Conservation (phyloP, 129 eudicot genomes). For the Smallanthus sonchifolius region DNA sequence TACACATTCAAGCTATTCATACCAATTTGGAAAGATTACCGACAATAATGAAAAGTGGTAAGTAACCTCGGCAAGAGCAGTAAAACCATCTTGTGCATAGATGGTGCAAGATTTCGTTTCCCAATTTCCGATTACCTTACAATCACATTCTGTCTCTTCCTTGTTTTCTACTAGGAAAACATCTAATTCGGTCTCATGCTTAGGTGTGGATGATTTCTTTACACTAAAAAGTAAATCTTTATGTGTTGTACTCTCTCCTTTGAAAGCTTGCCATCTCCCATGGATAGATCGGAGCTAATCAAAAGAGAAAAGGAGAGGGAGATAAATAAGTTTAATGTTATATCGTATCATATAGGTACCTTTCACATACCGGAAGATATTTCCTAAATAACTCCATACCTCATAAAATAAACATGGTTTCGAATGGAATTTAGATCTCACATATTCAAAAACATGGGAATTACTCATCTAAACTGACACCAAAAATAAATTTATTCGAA, state of each 20-base stretch:
- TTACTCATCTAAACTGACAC: no score
- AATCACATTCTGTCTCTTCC: slow-evolving; percentile 27
- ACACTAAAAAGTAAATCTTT: slow-evolving; percentile 39
- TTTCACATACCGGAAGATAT: no score
- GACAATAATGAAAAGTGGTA: neutral
- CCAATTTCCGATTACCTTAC: slow-evolving; percentile 38
- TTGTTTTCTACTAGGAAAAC: slow-evolving; percentile 35
- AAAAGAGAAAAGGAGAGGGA: neutral
- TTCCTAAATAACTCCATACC: no score
- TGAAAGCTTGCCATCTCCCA: slow-evolving; percentile 46
- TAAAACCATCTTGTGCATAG: slow-evolving; percentile 26
- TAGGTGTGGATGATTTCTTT: slow-evolving; percentile 26
- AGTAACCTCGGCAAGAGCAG: slow-evolving; percentile 35
- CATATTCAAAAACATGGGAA: no score
- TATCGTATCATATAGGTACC: no score
- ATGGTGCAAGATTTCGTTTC: slow-evolving; percentile 37
- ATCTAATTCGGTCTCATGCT: slow-evolving; percentile 28
- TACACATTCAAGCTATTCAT: neutral
- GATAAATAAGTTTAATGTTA: neutral
- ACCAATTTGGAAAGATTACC: neutral
- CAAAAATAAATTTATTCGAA: no score
- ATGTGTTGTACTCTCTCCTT: slow-evolving; percentile 32
- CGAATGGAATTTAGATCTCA: no score
- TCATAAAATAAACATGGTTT: no score
- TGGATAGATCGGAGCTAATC: slow-evolving; percentile 33